Percentiles rank a stretch among this genome's conserved stretches.
Evolutionary conservation across 1,139 yeast species (phyloP).

Genomic region (Geotrichum histeridarum): DNA sequence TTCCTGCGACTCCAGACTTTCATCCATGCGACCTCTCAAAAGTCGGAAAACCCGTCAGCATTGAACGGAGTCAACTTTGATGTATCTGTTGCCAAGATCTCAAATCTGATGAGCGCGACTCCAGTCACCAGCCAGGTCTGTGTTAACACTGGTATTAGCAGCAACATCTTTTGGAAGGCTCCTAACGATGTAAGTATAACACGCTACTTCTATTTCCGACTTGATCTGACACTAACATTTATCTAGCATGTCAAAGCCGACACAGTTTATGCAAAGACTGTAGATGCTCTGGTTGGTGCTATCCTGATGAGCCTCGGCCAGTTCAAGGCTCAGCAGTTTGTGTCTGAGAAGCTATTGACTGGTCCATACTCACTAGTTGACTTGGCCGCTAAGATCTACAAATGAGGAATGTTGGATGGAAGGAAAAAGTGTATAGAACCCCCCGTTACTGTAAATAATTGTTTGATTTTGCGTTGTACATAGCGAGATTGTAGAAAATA

Average conservation of each 20-base stretch:
- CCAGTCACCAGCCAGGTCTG: slow-evolving; percentile 44
- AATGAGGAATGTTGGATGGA: slow-evolving; percentile 6
- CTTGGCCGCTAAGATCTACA: slow-evolving; percentile 16
- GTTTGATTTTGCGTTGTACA: background rate
- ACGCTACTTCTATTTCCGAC: background rate
- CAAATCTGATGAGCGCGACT: slow-evolving; percentile 33
- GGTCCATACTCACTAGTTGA: slow-evolving; percentile 22
- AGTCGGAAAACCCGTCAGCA: slow-evolving; percentile 38
- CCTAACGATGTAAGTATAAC: slow-evolving; percentile 15
- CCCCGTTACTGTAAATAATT: slow-evolving; percentile 5
- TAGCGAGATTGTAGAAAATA: too few relatives aligned
- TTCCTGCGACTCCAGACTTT: slow-evolving; percentile 58
- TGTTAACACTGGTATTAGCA: slow-evolving; percentile 31
- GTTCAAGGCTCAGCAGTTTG: slow-evolving; percentile 35
- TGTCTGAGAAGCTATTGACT: slow-evolving; percentile 31
- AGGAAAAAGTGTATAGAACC: background rate
- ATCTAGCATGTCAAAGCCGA: slow-evolving; percentile 45
- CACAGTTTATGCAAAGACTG: slow-evolving; percentile 60
- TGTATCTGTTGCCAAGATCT: slow-evolving; percentile 27
- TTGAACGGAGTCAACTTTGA: slow-evolving; percentile 60
- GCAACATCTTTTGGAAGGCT: slow-evolving; percentile 66
- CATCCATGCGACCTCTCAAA: slow-evolving; percentile 44
- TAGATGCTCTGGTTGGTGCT: slow-evolving; percentile 78
- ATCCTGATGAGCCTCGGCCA: slow-evolving; percentile 64
- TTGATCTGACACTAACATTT: slow-evolving; percentile 33